These are phyloP conservation scores for Phytophthora agathidicida DNA, from an alignment of 352 stramenopile species.

Conservation along the genomic window DNA sequence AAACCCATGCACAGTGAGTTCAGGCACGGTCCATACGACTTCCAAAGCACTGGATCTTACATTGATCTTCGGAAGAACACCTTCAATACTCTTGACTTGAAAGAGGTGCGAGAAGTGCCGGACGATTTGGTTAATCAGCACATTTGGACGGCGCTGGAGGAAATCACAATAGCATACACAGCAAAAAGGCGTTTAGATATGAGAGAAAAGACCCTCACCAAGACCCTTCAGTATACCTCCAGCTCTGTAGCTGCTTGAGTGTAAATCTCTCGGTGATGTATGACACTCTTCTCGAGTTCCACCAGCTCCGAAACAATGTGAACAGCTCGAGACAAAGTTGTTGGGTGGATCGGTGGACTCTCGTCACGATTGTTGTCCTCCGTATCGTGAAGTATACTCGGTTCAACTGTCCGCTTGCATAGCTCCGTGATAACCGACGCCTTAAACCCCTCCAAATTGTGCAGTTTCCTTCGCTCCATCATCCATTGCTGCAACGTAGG, in stretches of 20 bases:
- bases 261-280: slow-evolving; percentile 84
- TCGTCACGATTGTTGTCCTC: slow-evolving; percentile 10
- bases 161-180: slow-evolving; percentile 1
- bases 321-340: slow-evolving; percentile 64
- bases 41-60: slow-evolving; percentile 28
- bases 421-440: slow-evolving; percentile 58
- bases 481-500: slow-evolving; percentile 78
- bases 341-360: slow-evolving; percentile 26
- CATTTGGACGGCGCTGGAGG: slow-evolving; percentile 65
- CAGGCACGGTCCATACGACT: neutral
- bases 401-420: slow-evolving; percentile 64
- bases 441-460: slow-evolving; percentile 73
- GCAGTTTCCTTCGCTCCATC: slow-evolving; percentile 55
- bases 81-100: slow-evolving; percentile 83
- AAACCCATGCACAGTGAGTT: slow-evolving; percentile 1
- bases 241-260: slow-evolving; percentile 76
- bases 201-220: neutral
- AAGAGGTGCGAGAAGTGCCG: slow-evolving; percentile 90
- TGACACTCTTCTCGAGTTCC: slow-evolving; percentile 83
- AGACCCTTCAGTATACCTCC: slow-evolving; percentile 50
- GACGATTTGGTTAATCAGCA: slow-evolving; percentile 89
- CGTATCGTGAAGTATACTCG: slow-evolving; percentile 35
- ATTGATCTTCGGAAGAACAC: slow-evolving; percentile 92
- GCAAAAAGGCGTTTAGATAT: slow-evolving; percentile 6
- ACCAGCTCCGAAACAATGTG: slow-evolving; percentile 79